phyloP scores from a whole-genome alignment of 495 filamentous ascomycete species.

The Penicillium paxilli region DNA sequence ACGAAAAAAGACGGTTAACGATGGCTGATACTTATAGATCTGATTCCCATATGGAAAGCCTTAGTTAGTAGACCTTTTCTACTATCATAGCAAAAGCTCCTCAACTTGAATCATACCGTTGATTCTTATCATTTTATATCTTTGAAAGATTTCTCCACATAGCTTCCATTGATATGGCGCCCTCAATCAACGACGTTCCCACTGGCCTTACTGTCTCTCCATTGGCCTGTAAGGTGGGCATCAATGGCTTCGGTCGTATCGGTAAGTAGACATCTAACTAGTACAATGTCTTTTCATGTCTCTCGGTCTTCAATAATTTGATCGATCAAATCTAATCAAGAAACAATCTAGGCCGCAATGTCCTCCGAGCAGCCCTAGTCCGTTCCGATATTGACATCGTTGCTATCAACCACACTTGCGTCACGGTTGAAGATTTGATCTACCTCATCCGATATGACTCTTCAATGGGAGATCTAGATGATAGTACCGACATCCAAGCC shows the following conservation, averaged over 20 bases:
- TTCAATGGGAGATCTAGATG: constrained; percentile 32
- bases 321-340: background rate
- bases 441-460: constrained; percentile 42
- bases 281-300: background rate
- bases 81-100: background rate
- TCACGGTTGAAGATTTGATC: constrained; percentile 33
- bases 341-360: constrained; percentile 29
- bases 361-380: constrained; percentile 34
- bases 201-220: constrained; percentile 6
- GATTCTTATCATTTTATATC: background rate
- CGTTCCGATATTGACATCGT: constrained; percentile 32
- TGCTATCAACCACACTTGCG: constrained; percentile 40
- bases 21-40: constrained; percentile 23
- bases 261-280: too few relatives aligned
- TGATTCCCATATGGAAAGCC: background rate
- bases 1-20: background rate
- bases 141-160: background rate
- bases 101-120: background rate
- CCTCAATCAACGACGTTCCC: constrained; percentile 28
- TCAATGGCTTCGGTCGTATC: constrained; percentile 38
- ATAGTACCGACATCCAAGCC: constrained; percentile 24
- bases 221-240: constrained; percentile 28
- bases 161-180: constrained; percentile 20
- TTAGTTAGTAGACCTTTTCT: background rate
- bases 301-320: background rate